These are phyloP conservation scores for Globisporangium abappressorium DNA, from an alignment of 352 stramenopile species.

Conservation along the genomic window DNA sequence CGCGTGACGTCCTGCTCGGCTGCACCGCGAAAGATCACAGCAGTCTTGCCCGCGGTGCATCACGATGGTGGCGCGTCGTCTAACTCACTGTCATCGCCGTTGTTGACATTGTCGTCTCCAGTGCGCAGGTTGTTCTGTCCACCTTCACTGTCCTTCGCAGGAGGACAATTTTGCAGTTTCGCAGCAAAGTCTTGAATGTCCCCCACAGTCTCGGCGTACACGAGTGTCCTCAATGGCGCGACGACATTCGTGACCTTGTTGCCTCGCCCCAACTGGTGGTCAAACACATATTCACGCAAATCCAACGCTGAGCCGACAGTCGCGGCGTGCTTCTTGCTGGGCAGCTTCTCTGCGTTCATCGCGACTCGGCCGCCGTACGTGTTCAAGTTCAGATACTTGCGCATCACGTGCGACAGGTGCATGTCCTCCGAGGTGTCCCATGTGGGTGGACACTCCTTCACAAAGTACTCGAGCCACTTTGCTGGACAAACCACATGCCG, in stretches of 20 bases:
- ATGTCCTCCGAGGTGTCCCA: conserved; percentile 61
- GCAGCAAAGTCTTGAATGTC: conserved; percentile 42
- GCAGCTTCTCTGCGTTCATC: conserved; percentile 24
- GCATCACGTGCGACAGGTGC: conserved; percentile 59
- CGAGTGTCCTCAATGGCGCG: conserved; percentile 42
- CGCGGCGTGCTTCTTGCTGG: conserved; percentile 37
- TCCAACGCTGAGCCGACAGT: conserved; percentile 46
- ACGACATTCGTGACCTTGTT: conserved; percentile 55
- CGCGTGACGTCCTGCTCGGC: conserved; percentile 42
- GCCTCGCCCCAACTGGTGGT: conserved; percentile 53
- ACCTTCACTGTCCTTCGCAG: background rate
- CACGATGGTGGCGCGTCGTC: conserved; percentile 22
- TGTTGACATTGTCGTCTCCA: background rate
- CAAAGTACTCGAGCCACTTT: conserved; percentile 63
- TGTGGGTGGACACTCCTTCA: conserved; percentile 46
- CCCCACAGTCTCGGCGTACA: conserved; percentile 45
- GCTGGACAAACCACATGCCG: conserved; percentile 65
- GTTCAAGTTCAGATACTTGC: conserved; percentile 67
- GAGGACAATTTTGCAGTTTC: conserved; percentile 32
- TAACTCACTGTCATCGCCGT: background rate
- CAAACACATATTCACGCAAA: conserved; percentile 56
- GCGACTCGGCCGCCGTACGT: conserved; percentile 54
- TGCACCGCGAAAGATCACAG: conserved; percentile 48
- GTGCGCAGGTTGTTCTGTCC: background rate
- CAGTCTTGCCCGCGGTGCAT: conserved; percentile 42